Conservation (phyloP, 768 basidiomycete species). For the Pulveroboletus sp. region DNA sequence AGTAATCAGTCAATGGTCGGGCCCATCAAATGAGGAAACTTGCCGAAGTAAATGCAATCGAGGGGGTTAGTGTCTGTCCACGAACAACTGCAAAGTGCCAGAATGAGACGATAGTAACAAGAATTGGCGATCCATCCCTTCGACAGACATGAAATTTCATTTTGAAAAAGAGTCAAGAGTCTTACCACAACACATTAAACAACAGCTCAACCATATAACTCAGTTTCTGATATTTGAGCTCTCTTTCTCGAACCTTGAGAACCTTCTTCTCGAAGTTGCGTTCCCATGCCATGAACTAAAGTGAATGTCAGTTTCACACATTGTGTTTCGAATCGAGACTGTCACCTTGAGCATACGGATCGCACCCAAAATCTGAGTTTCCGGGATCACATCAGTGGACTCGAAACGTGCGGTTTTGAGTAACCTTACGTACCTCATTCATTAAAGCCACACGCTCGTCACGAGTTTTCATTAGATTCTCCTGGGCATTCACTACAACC, state of each 20-base stretch:
- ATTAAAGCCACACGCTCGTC: constrained; percentile 89
- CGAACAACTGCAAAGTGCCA: constrained; percentile 75
- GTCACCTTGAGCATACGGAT: constrained; percentile 83
- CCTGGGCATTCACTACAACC: constrained; percentile 71
- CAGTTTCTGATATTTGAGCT: constrained; percentile 77
- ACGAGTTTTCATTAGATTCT: constrained; percentile 86
- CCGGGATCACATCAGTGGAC: not conserved
- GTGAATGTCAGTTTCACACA: not conserved
- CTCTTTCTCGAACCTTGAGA: constrained; percentile 68
- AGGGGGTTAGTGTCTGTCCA: constrained; percentile 67
- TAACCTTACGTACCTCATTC: constrained; percentile 58
- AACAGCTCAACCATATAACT: constrained; percentile 84
- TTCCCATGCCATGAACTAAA: constrained; percentile 92
- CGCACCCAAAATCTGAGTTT: constrained; percentile 62
- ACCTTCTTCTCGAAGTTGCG: constrained; percentile 80
- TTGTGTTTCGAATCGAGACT: not conserved
- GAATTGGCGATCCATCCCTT: constrained; percentile 48
- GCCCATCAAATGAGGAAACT: constrained; percentile 17
- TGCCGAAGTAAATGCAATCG: constrained; percentile 76
- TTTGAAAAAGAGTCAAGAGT: not conserved
- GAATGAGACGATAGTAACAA: constrained; percentile 60
- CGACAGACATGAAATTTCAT: not conserved
- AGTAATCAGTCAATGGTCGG: not conserved
- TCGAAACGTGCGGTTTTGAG: not conserved
- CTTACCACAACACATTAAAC: constrained; percentile 54